Conservation (phyloP, 2,329 filamentous ascomycete genomes). For the Coniochaeta sp. region DNA sequence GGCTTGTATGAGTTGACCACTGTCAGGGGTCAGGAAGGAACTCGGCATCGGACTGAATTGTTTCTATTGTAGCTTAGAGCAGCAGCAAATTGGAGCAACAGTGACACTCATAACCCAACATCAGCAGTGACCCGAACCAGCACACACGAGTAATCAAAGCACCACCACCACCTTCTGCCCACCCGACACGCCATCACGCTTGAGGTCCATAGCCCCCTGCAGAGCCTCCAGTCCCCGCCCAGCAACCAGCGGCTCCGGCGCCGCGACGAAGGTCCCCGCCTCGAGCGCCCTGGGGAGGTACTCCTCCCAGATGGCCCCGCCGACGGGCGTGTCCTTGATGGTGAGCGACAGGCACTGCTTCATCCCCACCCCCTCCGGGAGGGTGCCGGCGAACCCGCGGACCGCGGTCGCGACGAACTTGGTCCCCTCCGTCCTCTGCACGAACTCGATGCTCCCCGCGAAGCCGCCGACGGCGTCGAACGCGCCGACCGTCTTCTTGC, state of each 20-base stretch:
- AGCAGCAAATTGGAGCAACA: no score
- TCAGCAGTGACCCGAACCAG: no score
- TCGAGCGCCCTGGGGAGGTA: constrained; percentile 20
- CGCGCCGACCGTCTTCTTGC: constrained; percentile 10
- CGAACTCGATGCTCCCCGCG: constrained; percentile 9
- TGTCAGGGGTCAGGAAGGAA: background rate
- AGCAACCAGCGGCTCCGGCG: constrained; percentile 18
- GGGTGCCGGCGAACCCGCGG: background rate
- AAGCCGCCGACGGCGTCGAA: constrained; percentile 4
- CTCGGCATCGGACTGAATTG: no score
- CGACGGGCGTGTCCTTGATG: constrained; percentile 12
- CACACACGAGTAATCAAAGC: background rate
- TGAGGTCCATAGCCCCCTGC: constrained; percentile 21
- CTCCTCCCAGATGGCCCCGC: constrained; percentile 12
- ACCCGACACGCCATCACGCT: constrained; percentile 24
- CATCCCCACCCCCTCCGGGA: constrained; percentile 2
- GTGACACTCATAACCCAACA: no score
- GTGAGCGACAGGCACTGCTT: constrained; percentile 14
- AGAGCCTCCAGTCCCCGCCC: constrained; percentile 21
- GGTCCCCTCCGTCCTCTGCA: constrained; percentile 5
- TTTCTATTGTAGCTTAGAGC: background rate
- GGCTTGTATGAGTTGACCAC: background rate
- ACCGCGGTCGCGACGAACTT: constrained; percentile 13
- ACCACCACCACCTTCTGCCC: constrained; percentile 26
- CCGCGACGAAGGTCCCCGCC: constrained; percentile 13